phyloP scores from a whole-genome alignment of 1,139 yeast species.

The Protomyces arabidopsidicola region DNA sequence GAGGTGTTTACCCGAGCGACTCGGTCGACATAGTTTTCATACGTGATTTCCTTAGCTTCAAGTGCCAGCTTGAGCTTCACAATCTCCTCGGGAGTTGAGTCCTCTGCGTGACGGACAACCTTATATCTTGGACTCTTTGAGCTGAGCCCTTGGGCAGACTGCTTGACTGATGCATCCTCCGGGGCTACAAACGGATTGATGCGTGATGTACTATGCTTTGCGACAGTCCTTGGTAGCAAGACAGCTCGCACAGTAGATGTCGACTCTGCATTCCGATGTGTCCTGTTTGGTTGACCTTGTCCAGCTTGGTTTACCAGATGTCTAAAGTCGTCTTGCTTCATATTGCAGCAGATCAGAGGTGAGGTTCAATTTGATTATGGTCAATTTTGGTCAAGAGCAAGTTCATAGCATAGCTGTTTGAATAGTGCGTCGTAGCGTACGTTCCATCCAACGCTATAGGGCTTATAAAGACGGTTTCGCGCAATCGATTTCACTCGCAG shows the following conservation, averaged over 20 bases:
- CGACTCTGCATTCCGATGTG: too few species aligned
- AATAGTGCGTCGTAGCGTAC: too few species aligned
- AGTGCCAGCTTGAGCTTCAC: conserved; percentile 7
- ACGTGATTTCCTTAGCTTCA: conserved; percentile 20
- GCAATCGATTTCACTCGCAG: too few species aligned
- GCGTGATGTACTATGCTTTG: neutral
- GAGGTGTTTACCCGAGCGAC: conserved; percentile 11
- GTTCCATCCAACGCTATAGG: too few species aligned
- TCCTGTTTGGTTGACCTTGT: too few species aligned
- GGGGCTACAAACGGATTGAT: neutral
- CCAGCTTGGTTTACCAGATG: neutral
- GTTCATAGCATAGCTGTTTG: too few species aligned
- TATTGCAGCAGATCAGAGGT: neutral
- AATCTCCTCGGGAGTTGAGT: neutral
- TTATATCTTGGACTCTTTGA: neutral
- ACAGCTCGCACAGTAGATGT: too few species aligned
- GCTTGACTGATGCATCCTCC: neutral
- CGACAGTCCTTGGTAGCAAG: neutral
- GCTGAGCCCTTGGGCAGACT: too few species aligned
- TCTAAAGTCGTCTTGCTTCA: neutral
- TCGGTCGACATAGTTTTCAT: conserved; percentile 22
- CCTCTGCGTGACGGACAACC: conserved; percentile 1
- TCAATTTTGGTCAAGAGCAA: too few species aligned
- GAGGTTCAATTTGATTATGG: too few species aligned
- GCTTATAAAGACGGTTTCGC: too few species aligned